phyloP scores from a whole-genome alignment of 768 basidiomycete genomes.

The Suillus weaverae region DNA sequence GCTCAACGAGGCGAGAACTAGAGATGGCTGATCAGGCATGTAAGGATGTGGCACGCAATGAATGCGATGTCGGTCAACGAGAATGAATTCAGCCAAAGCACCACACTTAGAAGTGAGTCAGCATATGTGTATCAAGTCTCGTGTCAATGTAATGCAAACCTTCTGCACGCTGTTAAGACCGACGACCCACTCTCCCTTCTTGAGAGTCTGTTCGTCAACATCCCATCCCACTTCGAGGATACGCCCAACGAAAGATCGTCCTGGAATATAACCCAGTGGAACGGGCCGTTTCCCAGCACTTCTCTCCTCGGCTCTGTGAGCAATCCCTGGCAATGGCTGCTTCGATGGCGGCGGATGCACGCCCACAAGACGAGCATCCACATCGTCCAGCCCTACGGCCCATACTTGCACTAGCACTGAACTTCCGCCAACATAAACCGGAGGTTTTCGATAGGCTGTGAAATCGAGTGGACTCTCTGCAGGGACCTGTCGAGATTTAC shows the following conservation, averaged over 20 bases:
- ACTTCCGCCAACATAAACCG: conserved; percentile 64
- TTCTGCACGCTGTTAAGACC: conserved; percentile 79
- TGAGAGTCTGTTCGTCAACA: conserved; percentile 47
- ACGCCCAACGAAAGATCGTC: conserved; percentile 82
- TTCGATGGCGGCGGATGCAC: conserved; percentile 29
- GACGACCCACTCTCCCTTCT: conserved; percentile 84
- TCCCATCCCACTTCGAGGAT: conserved; percentile 82
- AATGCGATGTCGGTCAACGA: conserved; percentile 76
- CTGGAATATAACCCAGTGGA: conserved; percentile 76
- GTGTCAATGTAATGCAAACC: conserved; percentile 45
- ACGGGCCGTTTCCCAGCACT: conserved; percentile 19
- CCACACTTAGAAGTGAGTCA: conserved; percentile 55
- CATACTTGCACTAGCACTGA: conserved; percentile 85
- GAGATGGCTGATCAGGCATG: conserved; percentile 30
- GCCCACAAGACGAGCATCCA: conserved; percentile 68
- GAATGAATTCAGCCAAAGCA: conserved; percentile 85
- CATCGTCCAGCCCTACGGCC: conserved; percentile 79
- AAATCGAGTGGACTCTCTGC: conserved; percentile 53
- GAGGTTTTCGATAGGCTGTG: conserved; percentile 71
- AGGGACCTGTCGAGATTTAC: conserved; percentile 10
- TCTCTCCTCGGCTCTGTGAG: conserved; percentile 27
- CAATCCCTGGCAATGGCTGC: conserved; percentile 15
- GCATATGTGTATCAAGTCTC: conserved; percentile 17
- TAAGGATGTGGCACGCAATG: conserved; percentile 69
- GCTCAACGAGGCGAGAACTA: conserved; percentile 15